Percentiles rank a stretch among this genome's conserved stretches.
These are phyloP conservation scores for Hansfordia pulvinata DNA, from an alignment of 2,329 filamentous ascomycete genomes.

Conservation along the genomic window DNA sequence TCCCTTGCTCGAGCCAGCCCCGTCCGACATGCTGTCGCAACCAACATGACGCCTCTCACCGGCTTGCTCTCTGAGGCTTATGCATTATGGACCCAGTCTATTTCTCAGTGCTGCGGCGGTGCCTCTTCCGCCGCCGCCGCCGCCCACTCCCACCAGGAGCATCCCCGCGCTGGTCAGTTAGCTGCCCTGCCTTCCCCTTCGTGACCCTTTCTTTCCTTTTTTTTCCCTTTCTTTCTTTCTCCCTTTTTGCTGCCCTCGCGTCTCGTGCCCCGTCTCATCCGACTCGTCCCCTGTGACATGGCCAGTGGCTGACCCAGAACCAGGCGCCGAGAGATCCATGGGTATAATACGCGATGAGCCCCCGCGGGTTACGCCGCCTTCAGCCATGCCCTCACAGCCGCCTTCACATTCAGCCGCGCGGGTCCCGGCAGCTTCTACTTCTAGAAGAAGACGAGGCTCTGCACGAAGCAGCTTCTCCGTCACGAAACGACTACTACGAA, in stretches of 20 bases:
- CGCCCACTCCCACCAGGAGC: constrained; percentile 2
- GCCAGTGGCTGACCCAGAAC: neutral
- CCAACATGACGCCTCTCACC: constrained; percentile 27
- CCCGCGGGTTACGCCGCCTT: constrained; percentile 13
- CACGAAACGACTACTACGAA: constrained; percentile 31
- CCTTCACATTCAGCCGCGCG: too few species aligned
- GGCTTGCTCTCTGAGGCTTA: constrained; percentile 26
- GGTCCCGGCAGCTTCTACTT: too few species aligned
- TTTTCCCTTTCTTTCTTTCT: too few species aligned
- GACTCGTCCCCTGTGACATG: constrained; percentile 4
- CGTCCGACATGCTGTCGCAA: constrained; percentile 16
- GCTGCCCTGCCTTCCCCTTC: too few species aligned
- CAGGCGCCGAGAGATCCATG: constrained; percentile 14
- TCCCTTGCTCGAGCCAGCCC: constrained; percentile 6
- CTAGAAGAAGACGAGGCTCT: too few species aligned
- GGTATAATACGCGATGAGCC: constrained; percentile 18
- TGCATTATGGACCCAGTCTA: constrained; percentile 31
- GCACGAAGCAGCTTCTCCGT: constrained; percentile 27
- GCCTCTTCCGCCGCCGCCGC: constrained; percentile 14
- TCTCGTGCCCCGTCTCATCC: neutral
- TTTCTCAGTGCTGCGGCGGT: constrained; percentile 30
- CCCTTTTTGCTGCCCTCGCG: too few species aligned
- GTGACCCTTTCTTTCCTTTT: too few species aligned
- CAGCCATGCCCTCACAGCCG: constrained; percentile 11
- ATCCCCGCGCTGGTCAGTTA: too few species aligned